Percentiles rank a stretch among this genome's conserved stretches.
Evolutionary conservation across 2,329 filamentous ascomycete species (phyloP).

Genomic region (Stagonosporopsis cucurbitacearum): DNA sequence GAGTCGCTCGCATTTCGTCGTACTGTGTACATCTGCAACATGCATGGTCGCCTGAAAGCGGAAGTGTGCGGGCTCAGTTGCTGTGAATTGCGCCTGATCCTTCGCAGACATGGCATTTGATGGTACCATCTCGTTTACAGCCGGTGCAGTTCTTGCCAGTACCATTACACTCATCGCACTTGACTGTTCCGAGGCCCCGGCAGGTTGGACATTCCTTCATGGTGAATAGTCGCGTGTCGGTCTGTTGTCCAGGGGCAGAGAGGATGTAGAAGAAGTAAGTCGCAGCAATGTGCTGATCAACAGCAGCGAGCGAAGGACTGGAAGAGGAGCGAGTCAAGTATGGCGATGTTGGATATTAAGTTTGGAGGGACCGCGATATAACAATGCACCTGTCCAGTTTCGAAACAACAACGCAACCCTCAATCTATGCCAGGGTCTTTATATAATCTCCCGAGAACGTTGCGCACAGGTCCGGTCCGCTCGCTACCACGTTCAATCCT

Average conservation of each 20-base stretch:
- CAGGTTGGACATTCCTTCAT: constrained; percentile 46
- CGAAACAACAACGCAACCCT: constrained; percentile 24
- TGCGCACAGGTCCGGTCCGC: constrained; percentile 21
- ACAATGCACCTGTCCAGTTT: constrained; percentile 20
- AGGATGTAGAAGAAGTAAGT: not conserved
- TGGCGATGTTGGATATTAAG: not conserved
- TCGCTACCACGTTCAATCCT: constrained; percentile 20
- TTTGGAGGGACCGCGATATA: constrained; percentile 7
- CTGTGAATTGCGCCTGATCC: constrained; percentile 44
- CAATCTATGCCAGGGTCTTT: constrained; percentile 23
- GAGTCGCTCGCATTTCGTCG: constrained; percentile 17
- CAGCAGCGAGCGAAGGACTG: not conserved
- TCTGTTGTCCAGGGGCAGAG: not conserved
- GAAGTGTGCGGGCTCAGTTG: constrained; percentile 27
- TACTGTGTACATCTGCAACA: constrained; percentile 15
- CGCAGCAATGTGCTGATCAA: constrained; percentile 3
- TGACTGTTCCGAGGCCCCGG: constrained; percentile 41
- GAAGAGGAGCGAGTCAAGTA: constrained; percentile 9
- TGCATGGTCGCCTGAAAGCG: constrained; percentile 8
- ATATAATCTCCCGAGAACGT: constrained; percentile 22
- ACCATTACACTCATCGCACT: constrained; percentile 45
- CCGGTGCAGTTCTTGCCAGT: constrained; percentile 29
- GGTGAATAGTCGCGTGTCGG: not conserved
- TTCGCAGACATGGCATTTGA: constrained; percentile 43
- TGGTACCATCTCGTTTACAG: constrained; percentile 38